These are phyloP conservation scores for Tulasnella calospora DNA, from an alignment of 768 basidiomycete genomes.

Conservation along the genomic window DNA sequence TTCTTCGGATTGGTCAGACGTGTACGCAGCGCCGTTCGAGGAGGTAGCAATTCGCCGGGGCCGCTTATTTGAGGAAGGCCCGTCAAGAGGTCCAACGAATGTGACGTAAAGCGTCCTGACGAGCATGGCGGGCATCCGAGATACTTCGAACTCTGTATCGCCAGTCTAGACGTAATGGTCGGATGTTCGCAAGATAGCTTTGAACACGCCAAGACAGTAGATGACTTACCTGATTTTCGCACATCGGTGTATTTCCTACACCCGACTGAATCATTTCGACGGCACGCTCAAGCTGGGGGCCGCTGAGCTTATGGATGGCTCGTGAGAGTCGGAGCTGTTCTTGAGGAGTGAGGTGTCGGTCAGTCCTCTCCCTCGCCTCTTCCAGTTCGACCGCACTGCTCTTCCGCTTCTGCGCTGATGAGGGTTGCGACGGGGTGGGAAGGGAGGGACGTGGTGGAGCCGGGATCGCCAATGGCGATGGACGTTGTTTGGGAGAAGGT, in stretches of 20 bases:
- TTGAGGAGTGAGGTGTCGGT: neutral
- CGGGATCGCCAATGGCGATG: neutral
- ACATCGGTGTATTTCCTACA: neutral
- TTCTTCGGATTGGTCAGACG: neutral
- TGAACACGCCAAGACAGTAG: neutral
- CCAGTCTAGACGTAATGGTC: neutral
- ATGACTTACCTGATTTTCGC: constrained; percentile 15
- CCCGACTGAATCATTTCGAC: constrained; percentile 20
- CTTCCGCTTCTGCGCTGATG: constrained; percentile 13
- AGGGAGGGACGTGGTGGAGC: neutral
- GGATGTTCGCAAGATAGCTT: neutral
- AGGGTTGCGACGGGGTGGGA: neutral
- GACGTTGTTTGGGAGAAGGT: constrained; percentile 30
- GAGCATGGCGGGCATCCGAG: constrained; percentile 10
- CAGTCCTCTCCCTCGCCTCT: neutral
- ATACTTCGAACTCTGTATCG: constrained; percentile 17
- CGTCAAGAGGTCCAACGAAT: constrained; percentile 13
- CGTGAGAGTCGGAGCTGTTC: constrained; percentile 2
- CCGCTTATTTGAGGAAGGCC: neutral
- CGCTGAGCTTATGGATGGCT: constrained; percentile 11
- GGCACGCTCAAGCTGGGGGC: constrained; percentile 15
- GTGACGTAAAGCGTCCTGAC: constrained; percentile 14
- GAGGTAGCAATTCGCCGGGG: neutral
- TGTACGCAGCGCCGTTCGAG: neutral
- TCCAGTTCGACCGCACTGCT: constrained; percentile 2